These are phyloP conservation scores for Tulasnella sp. DNA, from an alignment of 768 basidiomycete genomes.

Conservation along the genomic window DNA sequence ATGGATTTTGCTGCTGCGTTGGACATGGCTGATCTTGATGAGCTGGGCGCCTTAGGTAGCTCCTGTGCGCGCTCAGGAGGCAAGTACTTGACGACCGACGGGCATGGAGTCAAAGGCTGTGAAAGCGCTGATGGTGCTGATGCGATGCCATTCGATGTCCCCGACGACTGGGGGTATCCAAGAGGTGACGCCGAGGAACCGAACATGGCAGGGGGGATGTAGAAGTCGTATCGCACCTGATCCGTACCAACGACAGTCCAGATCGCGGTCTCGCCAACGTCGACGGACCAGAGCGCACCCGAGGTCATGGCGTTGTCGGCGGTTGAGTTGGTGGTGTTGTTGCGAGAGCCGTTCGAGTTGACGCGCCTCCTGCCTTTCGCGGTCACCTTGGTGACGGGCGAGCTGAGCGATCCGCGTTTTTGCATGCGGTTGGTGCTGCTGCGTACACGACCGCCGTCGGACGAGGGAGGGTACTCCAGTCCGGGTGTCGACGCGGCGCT, in stretches of 20 bases:
- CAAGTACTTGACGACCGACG: conserved; percentile 80
- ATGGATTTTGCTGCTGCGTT: conserved; percentile 63
- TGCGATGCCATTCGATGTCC: conserved; percentile 20
- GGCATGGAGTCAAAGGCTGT: conserved; percentile 78
- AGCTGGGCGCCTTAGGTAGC: conserved; percentile 61
- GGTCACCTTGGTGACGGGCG: conserved; percentile 38
- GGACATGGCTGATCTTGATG: conserved; percentile 31
- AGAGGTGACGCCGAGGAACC: not conserved
- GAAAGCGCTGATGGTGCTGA: conserved; percentile 62
- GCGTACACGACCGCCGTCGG: conserved; percentile 68
- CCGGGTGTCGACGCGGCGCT: conserved; percentile 2
- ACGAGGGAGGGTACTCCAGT: conserved; percentile 34
- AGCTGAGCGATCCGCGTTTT: conserved; percentile 57
- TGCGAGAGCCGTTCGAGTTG: conserved; percentile 49
- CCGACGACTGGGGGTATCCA: conserved; percentile 11
- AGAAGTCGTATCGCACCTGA: conserved; percentile 89
- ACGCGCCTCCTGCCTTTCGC: conserved; percentile 55
- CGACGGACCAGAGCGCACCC: conserved; percentile 77
- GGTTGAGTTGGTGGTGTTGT: conserved; percentile 42
- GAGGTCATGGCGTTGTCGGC: conserved; percentile 33
- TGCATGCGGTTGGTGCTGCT: conserved; percentile 6
- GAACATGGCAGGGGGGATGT: conserved; percentile 56
- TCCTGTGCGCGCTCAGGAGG: conserved; percentile 81
- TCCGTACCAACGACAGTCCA: conserved; percentile 96
- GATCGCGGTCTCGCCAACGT: conserved; percentile 86